These are phyloP conservation scores for Ceratopteris richardii DNA, from an alignment of 75 land plant species.

Conservation along the genomic window DNA sequence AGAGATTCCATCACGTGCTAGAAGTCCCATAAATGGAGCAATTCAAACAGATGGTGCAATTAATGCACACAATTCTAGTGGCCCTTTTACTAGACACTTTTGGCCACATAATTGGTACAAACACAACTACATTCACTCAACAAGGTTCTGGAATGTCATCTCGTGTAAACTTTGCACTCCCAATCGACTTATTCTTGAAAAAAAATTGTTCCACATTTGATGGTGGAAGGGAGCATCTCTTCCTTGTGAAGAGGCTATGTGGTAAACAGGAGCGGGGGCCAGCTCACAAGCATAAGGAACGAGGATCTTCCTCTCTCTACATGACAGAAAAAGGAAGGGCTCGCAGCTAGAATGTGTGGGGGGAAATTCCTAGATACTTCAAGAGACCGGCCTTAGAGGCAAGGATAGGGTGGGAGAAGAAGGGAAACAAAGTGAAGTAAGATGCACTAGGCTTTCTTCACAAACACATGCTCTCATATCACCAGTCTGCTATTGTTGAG, in stretches of 20 bases:
- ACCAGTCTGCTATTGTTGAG: no score
- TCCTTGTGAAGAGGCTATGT: neutral
- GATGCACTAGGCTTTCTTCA: no score
- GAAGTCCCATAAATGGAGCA: constrained; percentile 65
- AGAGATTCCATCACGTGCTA: constrained; percentile 84
- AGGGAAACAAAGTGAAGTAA: no score
- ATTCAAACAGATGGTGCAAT: constrained; percentile 96
- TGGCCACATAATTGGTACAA: constrained; percentile 89
- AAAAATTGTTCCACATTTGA: constrained; percentile 64
- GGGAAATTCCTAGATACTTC: no score
- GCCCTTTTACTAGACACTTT: constrained; percentile 77
- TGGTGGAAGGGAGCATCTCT: constrained; percentile 54
- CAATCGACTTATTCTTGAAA: constrained; percentile 57
- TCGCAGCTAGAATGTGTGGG: no score
- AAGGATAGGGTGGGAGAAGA: no score
- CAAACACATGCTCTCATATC: no score
- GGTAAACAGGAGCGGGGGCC: no score
- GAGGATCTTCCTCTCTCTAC: no score
- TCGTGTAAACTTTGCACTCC: constrained; percentile 89
- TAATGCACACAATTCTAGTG: constrained; percentile 96
- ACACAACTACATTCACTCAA: constrained; percentile 86
- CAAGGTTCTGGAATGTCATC: constrained; percentile 81
- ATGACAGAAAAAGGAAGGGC: no score
- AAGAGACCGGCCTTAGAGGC: no score
- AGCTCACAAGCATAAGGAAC: no score